Percentiles rank a stretch among this genome's conserved stretches.
These are phyloP conservation scores for Botrytis deweyae DNA, from an alignment of 2,329 filamentous ascomycete species.

Conservation along the genomic window DNA sequence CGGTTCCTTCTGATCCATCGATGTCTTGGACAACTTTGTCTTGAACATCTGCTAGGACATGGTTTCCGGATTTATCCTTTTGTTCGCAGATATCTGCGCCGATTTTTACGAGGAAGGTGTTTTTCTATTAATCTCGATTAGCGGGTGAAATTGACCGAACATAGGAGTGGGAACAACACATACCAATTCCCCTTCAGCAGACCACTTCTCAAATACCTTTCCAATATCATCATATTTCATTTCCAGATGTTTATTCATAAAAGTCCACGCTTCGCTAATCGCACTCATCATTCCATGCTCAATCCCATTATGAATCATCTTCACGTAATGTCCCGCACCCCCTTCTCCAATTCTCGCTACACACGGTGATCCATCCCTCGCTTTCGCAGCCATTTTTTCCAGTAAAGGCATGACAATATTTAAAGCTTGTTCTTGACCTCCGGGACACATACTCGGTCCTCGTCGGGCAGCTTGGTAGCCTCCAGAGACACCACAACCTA, in stretches of 20 bases:
- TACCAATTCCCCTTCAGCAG: slow-evolving; percentile 55
- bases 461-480: slow-evolving; percentile 66
- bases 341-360: slow-evolving; percentile 71
- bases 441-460: slow-evolving; percentile 67
- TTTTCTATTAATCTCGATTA: slow-evolving; percentile 35
- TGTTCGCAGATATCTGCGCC: slow-evolving; percentile 59
- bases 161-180: slow-evolving; percentile 22
- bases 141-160: background rate
- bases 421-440: slow-evolving; percentile 57
- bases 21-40: slow-evolving; percentile 73
- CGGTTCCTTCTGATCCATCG: slow-evolving; percentile 65
- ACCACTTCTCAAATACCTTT: slow-evolving; percentile 60
- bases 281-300: slow-evolving; percentile 69
- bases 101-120: slow-evolving; percentile 64
- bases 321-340: slow-evolving; percentile 69
- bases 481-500: slow-evolving; percentile 67
- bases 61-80: slow-evolving; percentile 43
- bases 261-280: slow-evolving; percentile 63
- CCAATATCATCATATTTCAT: slow-evolving; percentile 61
- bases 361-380: slow-evolving; percentile 65
- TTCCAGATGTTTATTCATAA: slow-evolving; percentile 58
- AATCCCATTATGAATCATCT: slow-evolving; percentile 76
- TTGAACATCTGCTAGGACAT: slow-evolving; percentile 48
- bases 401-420: slow-evolving; percentile 61
- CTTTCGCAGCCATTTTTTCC: slow-evolving; percentile 60